A percentile compares a stretch with the other conserved stretches of the same genome.
phyloP scores from a whole-genome alignment of 305 asterid genomes.

The Fraxinus angustifolia region DNA sequence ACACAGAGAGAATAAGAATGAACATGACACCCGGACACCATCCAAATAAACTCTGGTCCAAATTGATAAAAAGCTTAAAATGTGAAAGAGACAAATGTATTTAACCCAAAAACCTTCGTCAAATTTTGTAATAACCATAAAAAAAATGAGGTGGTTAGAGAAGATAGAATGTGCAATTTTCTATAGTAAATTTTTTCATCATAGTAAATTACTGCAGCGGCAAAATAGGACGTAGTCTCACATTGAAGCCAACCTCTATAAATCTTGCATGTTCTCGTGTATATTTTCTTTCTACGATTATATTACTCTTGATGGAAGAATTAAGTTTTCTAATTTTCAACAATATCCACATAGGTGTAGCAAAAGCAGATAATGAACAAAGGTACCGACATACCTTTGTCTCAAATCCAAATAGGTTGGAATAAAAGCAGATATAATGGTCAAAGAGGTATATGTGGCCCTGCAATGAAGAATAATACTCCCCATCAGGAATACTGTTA shows the following conservation, averaged over 20 bases:
- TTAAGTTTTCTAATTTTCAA: neutral
- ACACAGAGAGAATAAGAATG: neutral
- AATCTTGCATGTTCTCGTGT: neutral
- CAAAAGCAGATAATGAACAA: neutral
- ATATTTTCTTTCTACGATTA: neutral
- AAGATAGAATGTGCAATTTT: too few species aligned
- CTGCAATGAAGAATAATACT: slow-evolving; percentile 48
- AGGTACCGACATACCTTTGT: slow-evolving; percentile 62
- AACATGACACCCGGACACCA: neutral
- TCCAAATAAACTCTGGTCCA: neutral
- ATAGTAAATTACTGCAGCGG: neutral
- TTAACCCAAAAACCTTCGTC: neutral
- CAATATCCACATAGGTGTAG: neutral
- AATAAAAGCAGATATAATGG: slow-evolving; percentile 82
- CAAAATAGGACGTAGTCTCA: neutral
- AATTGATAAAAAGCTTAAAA: neutral
- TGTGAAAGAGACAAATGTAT: neutral
- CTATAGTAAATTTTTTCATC: neutral
- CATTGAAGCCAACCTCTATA: neutral
- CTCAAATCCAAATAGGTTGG: slow-evolving; percentile 94
- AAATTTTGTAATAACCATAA: neutral
- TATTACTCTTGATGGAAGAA: neutral
- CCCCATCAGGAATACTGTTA: slow-evolving; percentile 4
- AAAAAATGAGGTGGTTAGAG: neutral
- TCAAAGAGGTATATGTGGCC: slow-evolving; percentile 93